These are phyloP conservation scores for Naumovozyma baii DNA, from an alignment of 805 yeast species.

Conservation along the genomic window DNA sequence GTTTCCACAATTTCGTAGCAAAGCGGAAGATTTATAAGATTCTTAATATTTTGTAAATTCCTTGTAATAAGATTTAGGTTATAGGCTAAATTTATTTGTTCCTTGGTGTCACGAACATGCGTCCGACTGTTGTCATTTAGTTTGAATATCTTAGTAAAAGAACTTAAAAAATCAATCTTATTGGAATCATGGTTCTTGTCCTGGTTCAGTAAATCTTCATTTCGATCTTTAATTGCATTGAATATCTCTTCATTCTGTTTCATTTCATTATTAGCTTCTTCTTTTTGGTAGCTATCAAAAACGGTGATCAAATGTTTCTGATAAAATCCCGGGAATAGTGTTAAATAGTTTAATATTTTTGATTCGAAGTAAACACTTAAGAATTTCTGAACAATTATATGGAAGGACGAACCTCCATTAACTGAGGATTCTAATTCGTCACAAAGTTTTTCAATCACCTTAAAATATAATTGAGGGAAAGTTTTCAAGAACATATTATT, in stretches of 20 bases:
- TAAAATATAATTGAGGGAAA: constrained; percentile 29
- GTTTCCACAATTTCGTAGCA: constrained; percentile 61
- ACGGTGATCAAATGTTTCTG: constrained; percentile 18
- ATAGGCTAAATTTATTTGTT: constrained; percentile 57
- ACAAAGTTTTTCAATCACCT: constrained; percentile 25
- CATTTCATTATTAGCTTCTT: constrained; percentile 26
- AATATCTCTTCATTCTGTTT: constrained; percentile 35
- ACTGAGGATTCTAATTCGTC: constrained; percentile 30
- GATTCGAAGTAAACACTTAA: constrained; percentile 33
- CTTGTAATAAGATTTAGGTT: constrained; percentile 66
- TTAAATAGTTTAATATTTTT: constrained; percentile 27
- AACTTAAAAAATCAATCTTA: constrained; percentile 50
- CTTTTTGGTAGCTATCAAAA: constrained; percentile 21
- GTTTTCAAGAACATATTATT: constrained; percentile 15
- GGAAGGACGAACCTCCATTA: constrained; percentile 31
- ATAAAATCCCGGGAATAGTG: constrained; percentile 26
- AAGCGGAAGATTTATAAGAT: constrained; percentile 71
- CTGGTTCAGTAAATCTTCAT: constrained; percentile 13
- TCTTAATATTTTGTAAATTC: constrained; percentile 65
- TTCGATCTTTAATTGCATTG: constrained; percentile 35
- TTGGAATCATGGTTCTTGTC: constrained; percentile 12
- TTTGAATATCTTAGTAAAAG: constrained; percentile 55
- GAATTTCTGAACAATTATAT: constrained; percentile 24
- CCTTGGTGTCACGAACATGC: constrained; percentile 18
- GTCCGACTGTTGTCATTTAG: constrained; percentile 18